Evolutionary conservation across 371 early-diverging fungal genomes (phyloP), one percentile per base, ranked within the genome.

Genomic region (Mortierella sp.): DNA sequence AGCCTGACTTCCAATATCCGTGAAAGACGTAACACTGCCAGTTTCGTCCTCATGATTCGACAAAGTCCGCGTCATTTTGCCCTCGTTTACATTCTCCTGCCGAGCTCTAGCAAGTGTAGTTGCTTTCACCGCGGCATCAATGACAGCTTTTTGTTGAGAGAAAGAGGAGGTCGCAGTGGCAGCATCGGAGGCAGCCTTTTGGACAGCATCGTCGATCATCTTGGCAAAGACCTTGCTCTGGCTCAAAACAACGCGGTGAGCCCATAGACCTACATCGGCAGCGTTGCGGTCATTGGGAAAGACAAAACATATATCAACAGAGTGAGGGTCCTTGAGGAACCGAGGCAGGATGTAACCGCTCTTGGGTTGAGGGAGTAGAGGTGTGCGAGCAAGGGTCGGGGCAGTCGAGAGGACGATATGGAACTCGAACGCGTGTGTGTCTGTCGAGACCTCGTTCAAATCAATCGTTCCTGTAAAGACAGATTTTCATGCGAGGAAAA

Each of bases 241-340:
- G 21, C 43, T 38, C 38, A 68, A 11, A 1, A 68, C 68, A 24
- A 68, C 68, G 21, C 43, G 43, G 18, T 68, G 68, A 10, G 43
- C 68, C 68, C 68, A 68, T 0, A 68, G 8, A 68, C 43, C 68
- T 0, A 38, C 24, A 68, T 11, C 68, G 3, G 68, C 68, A 16
- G 68, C 43, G 38, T 38, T 2, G 18, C 10, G 68, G 38, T 63
- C 65, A 7, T 63, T 35, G 21, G 65, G 65, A 12, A 63, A 63
- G 21, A 41, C 4, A 24, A 68, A 68, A n/a, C 68, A 68, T 21
- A 68, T 21, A 68, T 68, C 68, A 41, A 68, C 43, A 8, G 68
- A 68, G 68, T 68, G 24, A 10, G 68, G 68, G 68, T 68, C 68
- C 24, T 68, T 41, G 68, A 68, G 68, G 43, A 68, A 68, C 68